Evolutionary conservation across 805 yeast genomes (phyloP), one percentile per base, ranked within the genome.

Genomic region (Wickerhamiella galacta): DNA sequence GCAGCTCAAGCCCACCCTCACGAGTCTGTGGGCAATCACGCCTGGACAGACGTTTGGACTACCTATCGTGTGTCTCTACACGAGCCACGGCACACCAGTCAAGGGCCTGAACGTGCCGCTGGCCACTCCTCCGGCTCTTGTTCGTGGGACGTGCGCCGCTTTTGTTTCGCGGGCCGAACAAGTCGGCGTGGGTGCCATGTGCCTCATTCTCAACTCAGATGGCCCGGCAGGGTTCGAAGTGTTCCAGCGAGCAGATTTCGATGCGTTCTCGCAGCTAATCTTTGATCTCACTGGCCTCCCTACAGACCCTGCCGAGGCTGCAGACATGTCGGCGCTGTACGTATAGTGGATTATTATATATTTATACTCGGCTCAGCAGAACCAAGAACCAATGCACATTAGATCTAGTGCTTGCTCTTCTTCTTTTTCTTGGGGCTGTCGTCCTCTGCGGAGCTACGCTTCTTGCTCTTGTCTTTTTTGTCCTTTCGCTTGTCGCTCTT

Each of bases 141-240:
- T 53, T 9, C 46, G 50, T 6, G 58, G 59, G 3, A 43, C 43
- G 0, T 39, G 46, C 10, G 59, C 58, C 1, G 46, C 54, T n/a
- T 27, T 48, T 11, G 26, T 54, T 20, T 34, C 53, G 14, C 40
- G 43, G 6, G 47, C 50, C 11, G 44, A 48, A 32, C 39, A 35
- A 23, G 27, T 22, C 12, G 30, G 30, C 4, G 31, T 45, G 10
- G 41, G 49, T 8, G 46, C 46, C 3, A 25, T 38, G 5, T 56
- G 46, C 15, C 32, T 54, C 20, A 37, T 51, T 2, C 49, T 53
- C 14, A 39, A 37, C 14, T 41, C 47, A 11, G 58, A 54, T 23
- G 59, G 58, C 10, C 51, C 54, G 2, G 39, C 36, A 28, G 51
- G 49, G 24, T 43, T 43, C 36, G 59, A 54, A 34, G 42, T 36